Conservation (phyloP, 208 protist genomes). For the Strigomonas culicis region DNA sequence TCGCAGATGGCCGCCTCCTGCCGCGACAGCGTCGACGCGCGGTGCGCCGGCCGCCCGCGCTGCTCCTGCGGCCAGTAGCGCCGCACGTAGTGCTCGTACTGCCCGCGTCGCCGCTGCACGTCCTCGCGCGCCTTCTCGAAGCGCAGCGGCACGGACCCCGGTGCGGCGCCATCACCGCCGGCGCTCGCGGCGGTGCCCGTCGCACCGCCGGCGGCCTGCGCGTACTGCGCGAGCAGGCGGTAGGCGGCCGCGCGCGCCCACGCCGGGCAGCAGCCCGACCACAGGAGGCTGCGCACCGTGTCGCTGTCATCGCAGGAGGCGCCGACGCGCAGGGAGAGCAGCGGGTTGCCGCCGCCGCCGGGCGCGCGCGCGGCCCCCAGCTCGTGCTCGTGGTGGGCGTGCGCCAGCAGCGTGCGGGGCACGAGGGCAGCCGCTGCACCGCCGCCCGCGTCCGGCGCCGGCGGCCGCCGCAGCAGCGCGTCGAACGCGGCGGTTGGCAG, state of each 20-base stretch:
- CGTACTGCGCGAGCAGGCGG: slow-evolving; percentile 52
- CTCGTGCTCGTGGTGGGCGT: slow-evolving; percentile 4
- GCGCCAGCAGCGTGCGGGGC: slow-evolving; percentile 1
- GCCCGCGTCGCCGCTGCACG: too few species aligned
- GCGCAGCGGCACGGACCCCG: neutral
- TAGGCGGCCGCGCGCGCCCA: slow-evolving; percentile 48
- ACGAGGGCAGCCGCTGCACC: slow-evolving; percentile 1
- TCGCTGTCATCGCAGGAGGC: slow-evolving; percentile 35
- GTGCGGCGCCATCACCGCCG: neutral
- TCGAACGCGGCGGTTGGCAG: too few species aligned
- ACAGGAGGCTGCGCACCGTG: slow-evolving; percentile 42
- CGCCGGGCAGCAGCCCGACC: slow-evolving; percentile 38
- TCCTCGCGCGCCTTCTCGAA: neutral
- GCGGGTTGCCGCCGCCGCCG: neutral
- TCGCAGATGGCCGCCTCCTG: slow-evolving; percentile 58
- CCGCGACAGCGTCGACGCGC: slow-evolving; percentile 19
- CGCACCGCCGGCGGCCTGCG: slow-evolving; percentile 25
- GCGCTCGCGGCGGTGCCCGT: too few species aligned
- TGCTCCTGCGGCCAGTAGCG: too few species aligned
- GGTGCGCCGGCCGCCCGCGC: neutral
- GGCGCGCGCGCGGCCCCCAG: neutral
- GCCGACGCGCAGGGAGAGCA: neutral
- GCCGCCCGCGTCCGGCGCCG: neutral
- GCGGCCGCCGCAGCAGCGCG: neutral
- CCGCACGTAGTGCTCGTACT: neutral